Conservation (phyloP, 768 basidiomycete genomes). For the Lactifluus echinatus region DNA sequence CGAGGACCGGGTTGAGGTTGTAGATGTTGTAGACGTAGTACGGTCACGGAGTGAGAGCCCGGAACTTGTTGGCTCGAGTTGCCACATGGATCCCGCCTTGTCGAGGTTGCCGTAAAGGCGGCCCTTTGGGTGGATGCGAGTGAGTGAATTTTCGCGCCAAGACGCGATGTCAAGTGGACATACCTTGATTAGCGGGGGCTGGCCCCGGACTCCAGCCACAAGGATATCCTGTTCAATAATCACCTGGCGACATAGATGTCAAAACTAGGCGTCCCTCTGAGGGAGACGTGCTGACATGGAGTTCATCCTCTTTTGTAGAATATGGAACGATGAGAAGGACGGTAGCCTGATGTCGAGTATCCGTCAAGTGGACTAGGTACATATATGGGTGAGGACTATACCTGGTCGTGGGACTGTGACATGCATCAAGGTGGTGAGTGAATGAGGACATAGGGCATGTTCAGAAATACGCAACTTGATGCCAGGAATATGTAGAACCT, state of each 20-base stretch:
- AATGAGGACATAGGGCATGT: background rate
- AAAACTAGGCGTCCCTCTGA: background rate
- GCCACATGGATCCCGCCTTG: constrained; percentile 62
- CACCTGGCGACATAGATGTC: constrained; percentile 37
- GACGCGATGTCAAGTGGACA: constrained; percentile 16
- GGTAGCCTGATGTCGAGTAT: constrained; percentile 47
- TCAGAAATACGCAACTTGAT: constrained; percentile 51
- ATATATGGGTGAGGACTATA: constrained; percentile 25
- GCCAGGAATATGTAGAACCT: constrained; percentile 64
- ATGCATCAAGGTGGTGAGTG: constrained; percentile 4
- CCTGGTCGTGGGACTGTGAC: constrained; percentile 79
- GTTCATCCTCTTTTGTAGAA: constrained; percentile 61
- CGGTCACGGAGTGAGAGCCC: constrained; percentile 54
- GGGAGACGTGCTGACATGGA: constrained; percentile 33
- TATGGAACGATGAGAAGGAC: constrained; percentile 67
- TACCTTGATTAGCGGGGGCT: constrained; percentile 67
- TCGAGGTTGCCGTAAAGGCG: constrained; percentile 65
- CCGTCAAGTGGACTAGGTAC: constrained; percentile 19
- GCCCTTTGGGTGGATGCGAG: constrained; percentile 38
- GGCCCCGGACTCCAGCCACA: constrained; percentile 63
- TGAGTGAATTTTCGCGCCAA: background rate
- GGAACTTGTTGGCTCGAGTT: constrained; percentile 60
- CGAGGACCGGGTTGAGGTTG: constrained; percentile 70
- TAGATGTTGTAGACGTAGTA: constrained; percentile 67
- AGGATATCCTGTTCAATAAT: constrained; percentile 63